A percentile compares a stretch with the other conserved stretches of the same genome.
These are phyloP conservation scores for Alternaria incomplexa DNA, from an alignment of 2,329 filamentous ascomycete genomes.

Conservation along the genomic window DNA sequence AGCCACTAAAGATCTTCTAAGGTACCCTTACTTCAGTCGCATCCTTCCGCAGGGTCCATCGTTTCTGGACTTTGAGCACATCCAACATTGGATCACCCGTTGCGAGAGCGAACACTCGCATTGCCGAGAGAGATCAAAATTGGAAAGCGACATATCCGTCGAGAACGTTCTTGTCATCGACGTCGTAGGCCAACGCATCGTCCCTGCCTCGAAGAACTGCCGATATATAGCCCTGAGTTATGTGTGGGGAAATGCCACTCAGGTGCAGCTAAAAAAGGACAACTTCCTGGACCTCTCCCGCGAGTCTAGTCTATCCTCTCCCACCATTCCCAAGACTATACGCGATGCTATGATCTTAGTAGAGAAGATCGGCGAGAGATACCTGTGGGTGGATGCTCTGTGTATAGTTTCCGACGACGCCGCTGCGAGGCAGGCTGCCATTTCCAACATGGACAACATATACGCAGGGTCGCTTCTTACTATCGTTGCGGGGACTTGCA, in stretches of 20 bases:
- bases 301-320: too few species aligned
- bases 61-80: too few species aligned
- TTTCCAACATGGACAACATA: background rate
- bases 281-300: background rate
- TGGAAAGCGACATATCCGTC: too few species aligned
- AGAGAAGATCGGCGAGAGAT: background rate
- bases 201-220: background rate
- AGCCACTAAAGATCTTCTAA: too few species aligned
- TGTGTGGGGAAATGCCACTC: background rate
- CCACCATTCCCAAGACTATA: too few species aligned
- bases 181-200: background rate
- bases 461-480: rapidly evolving
- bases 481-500: background rate
- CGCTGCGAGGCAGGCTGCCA: background rate
- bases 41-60: too few species aligned
- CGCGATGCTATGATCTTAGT: background rate
- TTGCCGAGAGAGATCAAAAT: background rate
- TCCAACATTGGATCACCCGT: background rate
- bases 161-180: background rate
- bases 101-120: rapidly evolving
- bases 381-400: background rate
- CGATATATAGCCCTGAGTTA: background rate
- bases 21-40: too few species aligned
- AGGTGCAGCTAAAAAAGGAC: background rate
- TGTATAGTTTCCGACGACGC: background rate